Evolutionary conservation across 306 rosid species (phyloP).

Genomic region (Cercis canadensis): DNA sequence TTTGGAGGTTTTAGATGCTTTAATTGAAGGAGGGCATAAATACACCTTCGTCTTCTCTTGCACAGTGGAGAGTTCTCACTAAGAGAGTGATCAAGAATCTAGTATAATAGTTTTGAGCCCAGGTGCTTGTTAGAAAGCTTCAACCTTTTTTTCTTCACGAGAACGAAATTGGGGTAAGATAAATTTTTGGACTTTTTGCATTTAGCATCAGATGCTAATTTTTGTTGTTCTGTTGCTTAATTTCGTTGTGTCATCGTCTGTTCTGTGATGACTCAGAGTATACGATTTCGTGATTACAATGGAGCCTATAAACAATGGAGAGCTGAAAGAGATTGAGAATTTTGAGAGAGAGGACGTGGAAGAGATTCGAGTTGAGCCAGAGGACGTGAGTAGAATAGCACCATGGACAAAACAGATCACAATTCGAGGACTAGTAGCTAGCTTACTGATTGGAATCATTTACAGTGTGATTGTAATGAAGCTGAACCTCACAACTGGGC

Average conservation of each 20-base stretch:
- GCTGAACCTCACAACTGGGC: slow-evolving; percentile 93
- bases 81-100: no score
- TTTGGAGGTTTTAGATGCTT: slow-evolving; percentile 10
- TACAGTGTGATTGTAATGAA: slow-evolving; percentile 92
- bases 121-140: slow-evolving; percentile 22
- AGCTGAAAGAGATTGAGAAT: slow-evolving; percentile 56
- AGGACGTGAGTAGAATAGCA: slow-evolving; percentile 54
- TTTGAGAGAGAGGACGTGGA: slow-evolving; percentile 46
- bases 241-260: neutral
- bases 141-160: slow-evolving; percentile 18
- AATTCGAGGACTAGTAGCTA: slow-evolving; percentile 75
- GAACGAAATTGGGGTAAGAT: slow-evolving; percentile 34
- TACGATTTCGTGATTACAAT: slow-evolving; percentile 42
- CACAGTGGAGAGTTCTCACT: neutral
- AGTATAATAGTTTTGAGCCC: neutral
- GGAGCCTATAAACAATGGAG: slow-evolving; percentile 44
- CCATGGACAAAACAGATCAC: slow-evolving; percentile 88
- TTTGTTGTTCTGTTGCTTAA: no score
- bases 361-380: slow-evolving; percentile 51
- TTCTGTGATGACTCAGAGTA: slow-evolving; percentile 1
- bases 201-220: slow-evolving; percentile 11
- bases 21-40: neutral
- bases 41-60: neutral
- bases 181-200: neutral
- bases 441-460: slow-evolving; percentile 68